Base-by-base conservation (phyloP, 2,329 filamentous ascomycete genomes). In the Pseudogymnoascus sp. region DNA sequence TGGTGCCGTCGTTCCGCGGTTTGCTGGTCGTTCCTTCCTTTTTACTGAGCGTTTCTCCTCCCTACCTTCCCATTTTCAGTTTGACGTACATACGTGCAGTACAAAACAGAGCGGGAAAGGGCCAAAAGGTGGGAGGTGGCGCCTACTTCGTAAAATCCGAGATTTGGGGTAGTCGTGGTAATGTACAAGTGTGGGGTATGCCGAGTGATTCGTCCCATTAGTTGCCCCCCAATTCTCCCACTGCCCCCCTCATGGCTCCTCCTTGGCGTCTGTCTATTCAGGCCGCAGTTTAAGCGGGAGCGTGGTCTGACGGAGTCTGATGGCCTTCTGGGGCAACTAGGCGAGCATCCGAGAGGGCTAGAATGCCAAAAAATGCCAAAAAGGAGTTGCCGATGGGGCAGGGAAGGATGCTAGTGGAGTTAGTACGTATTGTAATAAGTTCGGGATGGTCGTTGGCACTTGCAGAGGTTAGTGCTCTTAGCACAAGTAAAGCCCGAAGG, bases 341-440 rank as follows among this genome's bases (percentile, higher is more conserved):
- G 46, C 46, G 23, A 31, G 46, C 46, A 17, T 53, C 46, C 46
- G 46, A 53, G 46, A 53, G 46, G 46, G 46, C 46, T 53, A 53
- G 46, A 53, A 31, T 53, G 26, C 9, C 23, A 23, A 23, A 23
- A 23, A 23, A 23, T 23, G 23, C 23, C 9, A 11, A 26, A 17
- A 53, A 31, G 46, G 26, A n/a, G 46, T 7, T 17, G 44, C 21
- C 26, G 15, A 3, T 5, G 46, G 46, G 26, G 15, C 46, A 31
- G 7, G 44, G 46, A 53, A 46, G 42, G 21, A 9, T 53, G 26
- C 46, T 53, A 31, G 46, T 19, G 7, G 26, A 19, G 46, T 53
- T 53, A 53, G 46, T 53, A 31, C 46, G 26, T 46, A 46, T 26
- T 23, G 23, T 53, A 53, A 53, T 31, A 31, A 53, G 26, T 53